Conservation (phyloP, 2,329 filamentous ascomycete species). For the Aspergillus hortae region DNA sequence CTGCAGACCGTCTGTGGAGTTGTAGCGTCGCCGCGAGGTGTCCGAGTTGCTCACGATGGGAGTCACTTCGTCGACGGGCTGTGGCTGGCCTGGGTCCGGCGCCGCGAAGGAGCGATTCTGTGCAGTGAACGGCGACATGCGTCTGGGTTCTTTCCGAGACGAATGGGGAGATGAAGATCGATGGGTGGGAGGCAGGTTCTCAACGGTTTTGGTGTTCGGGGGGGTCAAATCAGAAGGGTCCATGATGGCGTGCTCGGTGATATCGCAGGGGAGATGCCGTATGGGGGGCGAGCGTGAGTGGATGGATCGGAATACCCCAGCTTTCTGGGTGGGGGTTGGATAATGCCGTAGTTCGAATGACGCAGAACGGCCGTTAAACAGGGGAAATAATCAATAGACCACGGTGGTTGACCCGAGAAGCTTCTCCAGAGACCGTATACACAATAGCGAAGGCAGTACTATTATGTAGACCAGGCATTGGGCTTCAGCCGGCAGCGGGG, state of each 20-base stretch:
- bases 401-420: background rate
- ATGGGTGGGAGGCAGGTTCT: constrained; percentile 19
- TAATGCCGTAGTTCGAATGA: background rate
- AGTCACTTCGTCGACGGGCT: constrained; percentile 26
- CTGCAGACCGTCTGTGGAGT: constrained; percentile 26
- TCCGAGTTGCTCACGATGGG: constrained; percentile 27
- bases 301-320: background rate
- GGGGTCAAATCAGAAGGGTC: constrained; percentile 26
- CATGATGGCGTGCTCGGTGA: constrained; percentile 34
- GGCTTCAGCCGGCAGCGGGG: background rate
- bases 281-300: background rate
- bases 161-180: constrained; percentile 19
- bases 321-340: background rate
- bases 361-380: no score
- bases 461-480: background rate
- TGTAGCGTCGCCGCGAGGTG: constrained; percentile 27
- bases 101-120: constrained; percentile 17
- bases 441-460: background rate
- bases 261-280: constrained; percentile 12
- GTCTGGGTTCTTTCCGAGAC: constrained; percentile 11
- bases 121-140: constrained; percentile 23
- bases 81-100: constrained; percentile 14
- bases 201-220: constrained; percentile 16
- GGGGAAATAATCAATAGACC: background rate
- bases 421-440: background rate